Conservation (phyloP, 2,329 filamentous ascomycete species). For the Fusarium sp. region DNA sequence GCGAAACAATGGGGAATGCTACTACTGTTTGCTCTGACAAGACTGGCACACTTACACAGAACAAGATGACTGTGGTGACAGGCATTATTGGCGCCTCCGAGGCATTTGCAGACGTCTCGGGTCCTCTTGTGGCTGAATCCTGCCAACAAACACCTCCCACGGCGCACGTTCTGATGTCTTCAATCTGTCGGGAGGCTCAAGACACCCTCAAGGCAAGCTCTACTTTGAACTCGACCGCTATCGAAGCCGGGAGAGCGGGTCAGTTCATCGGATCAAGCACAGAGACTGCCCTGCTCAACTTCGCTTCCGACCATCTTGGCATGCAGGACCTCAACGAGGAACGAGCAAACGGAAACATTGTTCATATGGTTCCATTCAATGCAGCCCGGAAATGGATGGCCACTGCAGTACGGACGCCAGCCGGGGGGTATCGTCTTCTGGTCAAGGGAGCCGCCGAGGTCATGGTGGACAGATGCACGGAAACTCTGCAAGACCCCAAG, state of each 20-base stretch:
- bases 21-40: neutral
- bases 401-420: neutral
- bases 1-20: neutral
- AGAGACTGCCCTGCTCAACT: neutral
- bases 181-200: neutral
- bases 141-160: neutral
- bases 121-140: neutral
- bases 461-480: neutral
- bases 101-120: neutral
- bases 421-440: neutral
- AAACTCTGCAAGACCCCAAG: neutral
- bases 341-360: neutral
- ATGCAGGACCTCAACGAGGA: neutral
- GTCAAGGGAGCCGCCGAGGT: neutral
- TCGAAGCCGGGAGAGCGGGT: neutral
- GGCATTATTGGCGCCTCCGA: neutral
- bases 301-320: neutral
- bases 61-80: neutral
- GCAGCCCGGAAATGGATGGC: neutral
- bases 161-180: neutral
- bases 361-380: neutral
- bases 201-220: neutral
- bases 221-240: neutral
- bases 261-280: neutral
- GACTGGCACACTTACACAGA: neutral